Evolutionary conservation across 139 green algal species (phyloP), one percentile per base, ranked within the genome.

Genomic region (Edaphochlamys debaryana): DNA sequence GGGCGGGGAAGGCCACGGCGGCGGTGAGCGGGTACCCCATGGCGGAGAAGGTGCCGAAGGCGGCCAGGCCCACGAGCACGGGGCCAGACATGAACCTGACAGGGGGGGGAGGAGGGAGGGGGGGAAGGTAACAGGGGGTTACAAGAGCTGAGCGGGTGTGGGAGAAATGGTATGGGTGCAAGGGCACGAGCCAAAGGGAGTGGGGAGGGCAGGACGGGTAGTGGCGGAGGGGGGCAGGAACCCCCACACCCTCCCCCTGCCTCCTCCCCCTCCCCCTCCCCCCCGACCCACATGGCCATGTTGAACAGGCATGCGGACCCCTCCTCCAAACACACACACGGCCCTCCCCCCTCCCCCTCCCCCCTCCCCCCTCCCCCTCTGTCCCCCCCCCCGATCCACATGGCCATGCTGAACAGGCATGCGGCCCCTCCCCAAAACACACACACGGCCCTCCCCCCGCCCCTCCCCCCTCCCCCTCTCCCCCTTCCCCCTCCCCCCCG

Each of bases 1-100:
- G 85, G 0, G 94, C 91, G 27, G 94, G 91, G 89, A 98, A 98
- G 41, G 95, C 95, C 17, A 96, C 91, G 4, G 86, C 83, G 15
- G 95, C 93, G 17, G 94, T 96, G 20, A 97, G 84, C 2, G 64
- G 45, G 66, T 91, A 73, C 62, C 83, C 87, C 79, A 74, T 67
- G 30, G 69, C 78, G 25, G 87, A 84, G 73, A 93, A 95, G 17
- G 89, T 87, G 29, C 86, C 74, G 78, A 98, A 96, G 4, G 91
- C 92, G 27, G 89, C 92, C 32, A 93, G 75, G 23, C 85, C 67
- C 37, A 95, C 92, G 36, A 94, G 82, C 41, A 93, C 86, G 23
- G 91, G 90, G 20, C 79, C 87, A 3, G 85, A 79, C 50, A 67
- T 81, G 66, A 89, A 88, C 41, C 70, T 78, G 50, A 3, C 11